Percentiles rank a stretch among this genome's conserved stretches.
Conservation (phyloP, 2,329 filamentous ascomycete genomes). For the Furcasterigmium furcatum region DNA sequence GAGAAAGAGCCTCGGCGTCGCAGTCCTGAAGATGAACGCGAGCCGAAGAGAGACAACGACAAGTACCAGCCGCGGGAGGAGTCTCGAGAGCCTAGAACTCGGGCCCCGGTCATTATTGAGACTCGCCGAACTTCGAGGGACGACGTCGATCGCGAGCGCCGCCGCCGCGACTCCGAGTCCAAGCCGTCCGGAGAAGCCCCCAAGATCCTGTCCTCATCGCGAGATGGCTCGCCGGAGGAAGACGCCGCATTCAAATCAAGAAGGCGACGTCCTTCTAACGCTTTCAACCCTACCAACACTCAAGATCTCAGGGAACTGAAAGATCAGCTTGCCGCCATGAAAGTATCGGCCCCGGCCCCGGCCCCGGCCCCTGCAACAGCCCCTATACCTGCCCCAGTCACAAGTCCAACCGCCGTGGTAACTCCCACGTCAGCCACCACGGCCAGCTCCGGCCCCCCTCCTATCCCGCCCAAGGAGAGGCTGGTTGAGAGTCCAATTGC, state of each 20-base stretch:
- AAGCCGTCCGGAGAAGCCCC: slow-evolving; percentile 24
- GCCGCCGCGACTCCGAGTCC: slow-evolving; percentile 33
- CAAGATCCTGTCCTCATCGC: slow-evolving; percentile 21
- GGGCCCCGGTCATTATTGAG: slow-evolving; percentile 14
- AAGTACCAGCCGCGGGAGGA: slow-evolving; percentile 23
- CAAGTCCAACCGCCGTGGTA: background rate
- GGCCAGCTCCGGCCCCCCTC: background rate
- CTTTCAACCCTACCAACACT: slow-evolving; percentile 52
- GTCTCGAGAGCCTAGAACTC: slow-evolving; percentile 10
- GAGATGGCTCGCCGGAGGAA: slow-evolving; percentile 38
- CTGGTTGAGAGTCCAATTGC: background rate
- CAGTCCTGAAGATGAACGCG: slow-evolving; percentile 8
- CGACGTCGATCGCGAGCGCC: slow-evolving; percentile 20
- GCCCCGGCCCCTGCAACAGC: slow-evolving; percentile 7
- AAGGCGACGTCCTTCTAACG: slow-evolving; percentile 26
- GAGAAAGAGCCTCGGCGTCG: slow-evolving; percentile 11
- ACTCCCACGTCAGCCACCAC: background rate
- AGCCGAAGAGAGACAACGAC: slow-evolving; percentile 18
- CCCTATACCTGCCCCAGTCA: background rate
- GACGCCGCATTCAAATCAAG: slow-evolving; percentile 35
- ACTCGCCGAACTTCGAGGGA: slow-evolving; percentile 12
- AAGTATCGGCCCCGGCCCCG: slow-evolving; percentile 11
- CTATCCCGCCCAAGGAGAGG: background rate
- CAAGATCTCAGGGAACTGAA: slow-evolving; percentile 46
- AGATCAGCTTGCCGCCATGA: slow-evolving; percentile 44